Evolutionary conservation across 2,329 filamentous ascomycete species (phyloP).

Genomic region (Pseudogymnoascus sp.): DNA sequence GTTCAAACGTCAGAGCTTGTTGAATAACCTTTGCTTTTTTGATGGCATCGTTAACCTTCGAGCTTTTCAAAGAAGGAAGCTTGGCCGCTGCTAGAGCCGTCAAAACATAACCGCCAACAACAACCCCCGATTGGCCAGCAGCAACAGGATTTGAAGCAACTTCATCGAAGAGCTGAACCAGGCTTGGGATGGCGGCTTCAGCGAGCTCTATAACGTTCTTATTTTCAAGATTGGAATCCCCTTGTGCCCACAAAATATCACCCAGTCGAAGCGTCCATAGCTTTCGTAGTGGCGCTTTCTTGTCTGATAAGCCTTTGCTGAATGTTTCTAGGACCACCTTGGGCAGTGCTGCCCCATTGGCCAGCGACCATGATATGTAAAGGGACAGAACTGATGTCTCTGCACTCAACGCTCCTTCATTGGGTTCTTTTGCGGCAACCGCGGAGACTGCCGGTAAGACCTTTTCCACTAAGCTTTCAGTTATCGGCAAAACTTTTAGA

Average conservation of each 20-base stretch:
- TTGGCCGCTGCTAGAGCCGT: conserved; percentile 52
- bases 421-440: conserved; percentile 75
- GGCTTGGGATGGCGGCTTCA: conserved; percentile 43
- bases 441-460: conserved; percentile 58
- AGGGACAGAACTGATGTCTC: conserved; percentile 65
- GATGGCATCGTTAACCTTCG: conserved; percentile 47
- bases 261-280: conserved; percentile 73
- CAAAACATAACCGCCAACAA: conserved; percentile 70
- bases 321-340: conserved; percentile 63
- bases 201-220: conserved; percentile 42
- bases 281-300: conserved; percentile 68
- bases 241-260: conserved; percentile 56
- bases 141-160: conserved; percentile 68
- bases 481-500: conserved; percentile 56
- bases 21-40: conserved; percentile 57
- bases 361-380: conserved; percentile 55
- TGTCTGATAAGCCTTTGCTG: conserved; percentile 76
- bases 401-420: conserved; percentile 70
- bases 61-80: conserved; percentile 44
- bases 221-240: conserved; percentile 38
- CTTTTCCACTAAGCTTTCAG: conserved; percentile 54
- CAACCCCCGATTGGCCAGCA: conserved; percentile 73
- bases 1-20: conserved; percentile 60
- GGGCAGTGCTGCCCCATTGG: conserved; percentile 52
- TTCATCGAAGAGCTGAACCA: conserved; percentile 69